Evolutionary conservation across 208 protist species (phyloP), one percentile per base, ranked within the genome.

Genomic region (Trypanosoma cruzi): DNA sequence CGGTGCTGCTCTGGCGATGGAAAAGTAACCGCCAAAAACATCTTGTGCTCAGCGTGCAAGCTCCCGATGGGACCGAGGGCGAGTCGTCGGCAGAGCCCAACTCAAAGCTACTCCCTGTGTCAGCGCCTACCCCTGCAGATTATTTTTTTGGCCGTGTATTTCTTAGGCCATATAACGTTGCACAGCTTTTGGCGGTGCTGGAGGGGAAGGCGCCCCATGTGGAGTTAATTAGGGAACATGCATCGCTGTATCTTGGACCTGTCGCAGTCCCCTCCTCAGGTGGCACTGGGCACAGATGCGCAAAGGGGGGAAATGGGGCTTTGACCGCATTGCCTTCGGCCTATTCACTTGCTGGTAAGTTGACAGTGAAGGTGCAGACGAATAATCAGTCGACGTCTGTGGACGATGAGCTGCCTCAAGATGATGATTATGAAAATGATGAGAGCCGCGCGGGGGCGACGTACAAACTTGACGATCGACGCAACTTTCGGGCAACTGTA

Each of bases 71-170:
- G 6, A 14, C 29, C n/a, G 50, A 56, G 4, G 34, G 28, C 0
- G 52, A 46, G 28, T 40, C 31, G n/a, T 59, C 20, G 29, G 58
- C 4, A 49, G 20, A 37, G 56, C 22, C 36, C 0, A 44, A 48
- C 13, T 29, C 22, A 49, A 4, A 56, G 32, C 31, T 32, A 20
- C 16, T 68, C 64, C 49, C 71, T 68, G 31, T 59, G 14, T 13
- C 56, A 29, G 32, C 16, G 20, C 60, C 62, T 59, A 63, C 44
- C 11, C 36, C 66, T 10, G 78, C 29, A 34, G 84, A 88, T 64
- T 93, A 81, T 73, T 65, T 84, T 28, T 92, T 93, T 75, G 90
- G 90, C 0, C 85, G 90, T 29, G 76, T 96, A 0, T 96, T 96
- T 67, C 75, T 96, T n/a, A 73, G 86, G 0, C 86, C 88, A 26